These are phyloP conservation scores for Hymenoscyphus salicellus DNA, from an alignment of 2,329 filamentous ascomycete species.

Conservation along the genomic window DNA sequence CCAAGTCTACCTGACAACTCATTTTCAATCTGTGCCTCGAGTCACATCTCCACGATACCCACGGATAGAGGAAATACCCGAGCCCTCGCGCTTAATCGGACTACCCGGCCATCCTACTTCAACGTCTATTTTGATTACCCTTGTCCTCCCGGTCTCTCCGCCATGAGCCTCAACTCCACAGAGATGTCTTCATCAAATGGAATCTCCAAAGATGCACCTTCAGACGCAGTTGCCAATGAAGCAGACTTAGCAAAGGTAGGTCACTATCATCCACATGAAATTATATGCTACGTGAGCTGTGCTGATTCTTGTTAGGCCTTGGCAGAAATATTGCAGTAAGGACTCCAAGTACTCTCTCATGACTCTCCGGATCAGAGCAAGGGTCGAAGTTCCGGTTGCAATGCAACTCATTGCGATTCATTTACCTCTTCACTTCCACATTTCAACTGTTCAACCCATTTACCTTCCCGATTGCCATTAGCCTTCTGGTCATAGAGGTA, in stretches of 20 bases:
- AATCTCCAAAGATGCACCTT: not conserved
- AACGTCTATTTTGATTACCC: not conserved
- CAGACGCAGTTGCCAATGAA: not conserved
- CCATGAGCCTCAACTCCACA: not conserved
- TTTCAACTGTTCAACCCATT: not conserved
- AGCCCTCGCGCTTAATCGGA: not conserved
- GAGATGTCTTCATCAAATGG: constrained; percentile 1
- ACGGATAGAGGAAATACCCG: not conserved
- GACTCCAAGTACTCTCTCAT: not conserved
- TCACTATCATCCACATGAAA: not conserved
- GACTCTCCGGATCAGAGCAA: not conserved
- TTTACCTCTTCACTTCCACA: not conserved
- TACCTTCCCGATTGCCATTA: not conserved
- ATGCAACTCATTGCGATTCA: no score
- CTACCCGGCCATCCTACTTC: not conserved
- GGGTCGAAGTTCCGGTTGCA: not conserved
- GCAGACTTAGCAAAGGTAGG: constrained; percentile 2
- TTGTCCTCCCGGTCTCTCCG: not conserved
- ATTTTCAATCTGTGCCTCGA: not conserved
- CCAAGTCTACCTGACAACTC: not conserved
- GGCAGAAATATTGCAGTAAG: constrained; percentile 4
- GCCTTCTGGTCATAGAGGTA: not conserved
- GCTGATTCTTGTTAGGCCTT: not conserved
- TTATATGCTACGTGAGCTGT: not conserved
- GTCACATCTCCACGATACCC: not conserved